Evolutionary conservation across 2,329 filamentous ascomycete genomes (phyloP).

Genomic region (Arthrobotrys megalospora): DNA sequence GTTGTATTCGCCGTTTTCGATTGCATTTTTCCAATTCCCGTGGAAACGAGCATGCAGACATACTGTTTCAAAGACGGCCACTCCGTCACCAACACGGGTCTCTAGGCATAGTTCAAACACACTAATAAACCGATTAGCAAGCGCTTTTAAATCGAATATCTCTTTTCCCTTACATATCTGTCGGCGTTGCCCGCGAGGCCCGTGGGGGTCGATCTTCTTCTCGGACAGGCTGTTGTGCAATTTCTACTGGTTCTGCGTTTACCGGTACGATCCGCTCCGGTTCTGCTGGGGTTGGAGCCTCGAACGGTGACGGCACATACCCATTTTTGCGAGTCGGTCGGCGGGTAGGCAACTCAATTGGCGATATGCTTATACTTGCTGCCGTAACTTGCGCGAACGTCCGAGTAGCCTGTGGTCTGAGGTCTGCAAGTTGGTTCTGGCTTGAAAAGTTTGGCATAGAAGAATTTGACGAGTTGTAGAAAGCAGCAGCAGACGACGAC

Average conservation of each 20-base stretch:
- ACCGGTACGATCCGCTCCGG: conserved; percentile 13
- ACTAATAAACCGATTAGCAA: conserved; percentile 12
- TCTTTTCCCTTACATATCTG: conserved; percentile 43
- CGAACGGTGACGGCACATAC: conserved; percentile 25
- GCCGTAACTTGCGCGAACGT: conserved; percentile 25
- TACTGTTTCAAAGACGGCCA: conserved; percentile 46
- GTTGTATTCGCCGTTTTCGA: conserved; percentile 50
- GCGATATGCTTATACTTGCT: conserved; percentile 30
- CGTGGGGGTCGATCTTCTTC: conserved; percentile 43
- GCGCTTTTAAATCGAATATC: background rate
- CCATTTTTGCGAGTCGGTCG: conserved; percentile 34
- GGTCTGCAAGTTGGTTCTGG: background rate
- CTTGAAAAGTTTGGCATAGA: conserved; percentile 39
- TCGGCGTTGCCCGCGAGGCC: conserved; percentile 40
- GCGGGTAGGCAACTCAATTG: conserved; percentile 27
- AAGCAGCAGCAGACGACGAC: background rate
- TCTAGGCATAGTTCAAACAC: conserved; percentile 56
- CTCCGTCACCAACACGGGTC: conserved; percentile 30
- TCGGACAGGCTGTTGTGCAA: conserved; percentile 22
- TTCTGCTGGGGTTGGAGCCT: conserved; percentile 20
- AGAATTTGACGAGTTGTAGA: conserved; percentile 35
- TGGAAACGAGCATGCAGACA: conserved; percentile 51
- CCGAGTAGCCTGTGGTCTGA: background rate
- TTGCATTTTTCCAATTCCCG: conserved; percentile 58
- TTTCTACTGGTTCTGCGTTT: conserved; percentile 30